Evolutionary conservation across 163 green algal species (phyloP), one percentile per base, ranked within the genome.

Genomic region (Trebouxiophyceae sp.): DNA sequence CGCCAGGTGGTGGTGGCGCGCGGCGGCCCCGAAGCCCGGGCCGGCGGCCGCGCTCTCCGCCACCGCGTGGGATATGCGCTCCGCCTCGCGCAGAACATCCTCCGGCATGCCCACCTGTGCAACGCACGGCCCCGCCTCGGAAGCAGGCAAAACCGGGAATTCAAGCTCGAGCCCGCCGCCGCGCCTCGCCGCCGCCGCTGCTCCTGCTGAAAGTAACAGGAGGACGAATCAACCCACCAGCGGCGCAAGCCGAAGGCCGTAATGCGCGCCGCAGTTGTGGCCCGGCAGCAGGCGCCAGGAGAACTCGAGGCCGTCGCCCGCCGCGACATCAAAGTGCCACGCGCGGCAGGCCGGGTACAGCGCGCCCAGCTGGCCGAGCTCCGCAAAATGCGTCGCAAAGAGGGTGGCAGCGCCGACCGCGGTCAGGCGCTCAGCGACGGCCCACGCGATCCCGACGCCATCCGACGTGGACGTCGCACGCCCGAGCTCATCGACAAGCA

Each of bases 401-500:
- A 96, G 57, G 7, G 81, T 81, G 63, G 56, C 65, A 6, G 65
- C 58, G 2, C 77, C 73, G 24, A 69, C 26, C 27, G 27, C 56
- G 60, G 72, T 77, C 33, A 78, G 61, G 29, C 73, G 63, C 62
- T 78, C 71, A 30, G 66, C 58, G 0, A 78, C 33, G 3, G 66
- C 71, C 71, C 71, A 78, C 3, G 70, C 65, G 32, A 72, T 68
- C 23, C 28, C 67, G 33, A 74, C 60, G 5, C 29, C 27, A 68
- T 79, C 72, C 29, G 44, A 33, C 23, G 79, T 84, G 57, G 73
- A 85, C 3, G 85, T 93, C 27, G 81, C 66, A 0, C 85, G 68
- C 1, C 90, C 92, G 31, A 97, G 78, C 79, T 98, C 92, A 73
- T 98, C 92, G 27, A 97, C 75, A 16, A 97, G 60, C 24, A 98